Conservation (phyloP, 2,329 filamentous ascomycete species). For the Huntiella decipiens region DNA sequence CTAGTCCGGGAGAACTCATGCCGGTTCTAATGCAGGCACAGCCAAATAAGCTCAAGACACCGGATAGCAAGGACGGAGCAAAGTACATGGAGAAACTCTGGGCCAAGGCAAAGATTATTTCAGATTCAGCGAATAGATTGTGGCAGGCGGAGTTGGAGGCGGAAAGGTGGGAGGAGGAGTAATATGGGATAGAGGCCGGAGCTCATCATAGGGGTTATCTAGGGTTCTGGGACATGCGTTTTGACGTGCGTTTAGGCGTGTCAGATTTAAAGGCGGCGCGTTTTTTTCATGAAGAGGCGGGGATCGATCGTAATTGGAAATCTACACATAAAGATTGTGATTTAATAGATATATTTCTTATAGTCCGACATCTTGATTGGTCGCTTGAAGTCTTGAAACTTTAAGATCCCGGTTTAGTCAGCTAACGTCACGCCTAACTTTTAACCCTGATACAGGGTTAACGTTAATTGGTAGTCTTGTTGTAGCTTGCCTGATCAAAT, state of each 20-base stretch:
- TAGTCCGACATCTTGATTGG: too few relatives aligned
- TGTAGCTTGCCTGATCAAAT: too few relatives aligned
- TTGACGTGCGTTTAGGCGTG: neutral
- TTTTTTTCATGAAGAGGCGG: neutral
- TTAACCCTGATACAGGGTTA: too few relatives aligned
- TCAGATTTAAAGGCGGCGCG: neutral
- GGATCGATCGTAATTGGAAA: neutral
- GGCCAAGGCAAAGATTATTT: constrained; percentile 48
- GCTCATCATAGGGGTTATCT: neutral
- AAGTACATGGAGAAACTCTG: constrained; percentile 43
- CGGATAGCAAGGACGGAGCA: constrained; percentile 32
- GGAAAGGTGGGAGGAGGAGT: constrained; percentile 1
- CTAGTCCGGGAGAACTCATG: constrained; percentile 46
- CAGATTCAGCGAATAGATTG: constrained; percentile 46
- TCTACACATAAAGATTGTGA: neutral
- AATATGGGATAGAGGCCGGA: neutral
- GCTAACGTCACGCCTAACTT: too few relatives aligned
- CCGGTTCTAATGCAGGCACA: constrained; percentile 57
- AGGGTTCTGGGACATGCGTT: neutral
- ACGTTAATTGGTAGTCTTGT: too few relatives aligned
- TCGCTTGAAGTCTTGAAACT: too few relatives aligned
- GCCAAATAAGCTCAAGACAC: constrained; percentile 41
- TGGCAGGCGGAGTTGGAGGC: constrained; percentile 28
- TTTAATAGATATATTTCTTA: neutral
- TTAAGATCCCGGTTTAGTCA: too few relatives aligned